Percentiles rank a stretch among this genome's conserved stretches.
phyloP scores from a whole-genome alignment of 2,329 filamentous ascomycete species.

The Paracamarosporium sp. region DNA sequence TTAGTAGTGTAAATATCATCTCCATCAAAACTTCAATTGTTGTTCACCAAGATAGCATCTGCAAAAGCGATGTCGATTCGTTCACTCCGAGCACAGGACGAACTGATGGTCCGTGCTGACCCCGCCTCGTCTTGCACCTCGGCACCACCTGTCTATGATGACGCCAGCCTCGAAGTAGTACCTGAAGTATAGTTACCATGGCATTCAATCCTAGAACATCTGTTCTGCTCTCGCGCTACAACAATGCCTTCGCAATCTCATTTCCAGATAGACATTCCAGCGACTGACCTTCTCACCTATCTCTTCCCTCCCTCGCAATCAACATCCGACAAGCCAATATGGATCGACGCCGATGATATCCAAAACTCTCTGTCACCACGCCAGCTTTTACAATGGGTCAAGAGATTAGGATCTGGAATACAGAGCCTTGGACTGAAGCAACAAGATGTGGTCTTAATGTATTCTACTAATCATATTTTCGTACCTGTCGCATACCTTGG shows the following conservation, averaged over 20 bases:
- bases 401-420: slow-evolving; percentile 59
- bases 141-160: background rate
- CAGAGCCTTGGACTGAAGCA: slow-evolving; percentile 53
- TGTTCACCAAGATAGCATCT: background rate
- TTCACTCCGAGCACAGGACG: background rate
- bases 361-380: slow-evolving; percentile 54
- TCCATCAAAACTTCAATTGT: background rate
- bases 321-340: slow-evolving; percentile 57
- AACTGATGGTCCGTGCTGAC: background rate
- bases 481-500: slow-evolving; percentile 63
- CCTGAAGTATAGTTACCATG: background rate
- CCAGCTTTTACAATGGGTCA: slow-evolving; percentile 59
- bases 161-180: background rate
- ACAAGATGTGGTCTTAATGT: slow-evolving; percentile 62
- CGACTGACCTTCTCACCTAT: slow-evolving; percentile 50
- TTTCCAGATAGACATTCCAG: slow-evolving; percentile 56
- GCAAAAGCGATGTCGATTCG: background rate
- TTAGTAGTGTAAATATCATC: background rate
- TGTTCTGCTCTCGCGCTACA: background rate
- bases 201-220: background rate
- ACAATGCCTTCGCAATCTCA: slow-evolving; percentile 55
- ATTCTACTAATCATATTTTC: slow-evolving; percentile 63
- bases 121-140: slow-evolving; percentile 2
- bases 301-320: slow-evolving; percentile 43
- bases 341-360: slow-evolving; percentile 60